Base-by-base conservation (phyloP, 768 basidiomycete species). In the Mrakia hoshinonis region DNA sequence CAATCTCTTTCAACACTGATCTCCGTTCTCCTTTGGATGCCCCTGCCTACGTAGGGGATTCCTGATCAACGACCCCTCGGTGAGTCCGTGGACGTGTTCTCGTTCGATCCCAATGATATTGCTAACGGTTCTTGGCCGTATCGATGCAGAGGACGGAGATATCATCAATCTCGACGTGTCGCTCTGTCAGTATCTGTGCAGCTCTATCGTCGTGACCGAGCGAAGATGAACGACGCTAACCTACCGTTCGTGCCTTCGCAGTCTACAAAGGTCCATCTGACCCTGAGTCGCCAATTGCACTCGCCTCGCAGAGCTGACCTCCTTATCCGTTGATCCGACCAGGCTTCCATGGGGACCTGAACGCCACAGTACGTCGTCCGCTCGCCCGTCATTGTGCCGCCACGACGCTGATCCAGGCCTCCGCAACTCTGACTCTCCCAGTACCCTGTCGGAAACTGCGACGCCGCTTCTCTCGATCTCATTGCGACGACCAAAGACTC, bases 311-410 rank as follows among this genome's bases (percentile, higher is more conserved):
- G n/a, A n/a, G n/a, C n/a, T n/a, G n/a, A n/a, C n/a, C n/a, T n/a
- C n/a, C n/a, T n/a, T n/a, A n/a, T n/a, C n/a, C n/a, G n/a, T n/a
- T n/a, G n/a, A n/a, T n/a, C n/a, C n/a, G n/a, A n/a, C n/a, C 74
- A 89, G 92, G 94, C 31, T 91, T 85, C 81, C 96, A 99, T 80
- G 88, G 86, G n/a, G 96, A 99, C 81, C 60, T 78, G 36, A 79
- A 78, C 71, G 78, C 73, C 0, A 78, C 78, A 22, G 39, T 78
- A 26, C 64, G 47, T 52, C 22, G 10, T 20, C 43, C 10, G 6
- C 24, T n/a, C 4, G 18, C 46, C 39, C 29, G 12, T 18, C 1
- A 52, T 5, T n/a, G 36, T 26, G n/a, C n/a, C n/a, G n/a, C n/a
- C n/a, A n/a, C n/a, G n/a, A n/a, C n/a, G n/a, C n/a, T 10, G 20